A percentile compares a stretch with the other conserved stretches of the same genome.
phyloP scores from a whole-genome alignment of 345 rosid species.

The Raphanus raphanistrum region DNA sequence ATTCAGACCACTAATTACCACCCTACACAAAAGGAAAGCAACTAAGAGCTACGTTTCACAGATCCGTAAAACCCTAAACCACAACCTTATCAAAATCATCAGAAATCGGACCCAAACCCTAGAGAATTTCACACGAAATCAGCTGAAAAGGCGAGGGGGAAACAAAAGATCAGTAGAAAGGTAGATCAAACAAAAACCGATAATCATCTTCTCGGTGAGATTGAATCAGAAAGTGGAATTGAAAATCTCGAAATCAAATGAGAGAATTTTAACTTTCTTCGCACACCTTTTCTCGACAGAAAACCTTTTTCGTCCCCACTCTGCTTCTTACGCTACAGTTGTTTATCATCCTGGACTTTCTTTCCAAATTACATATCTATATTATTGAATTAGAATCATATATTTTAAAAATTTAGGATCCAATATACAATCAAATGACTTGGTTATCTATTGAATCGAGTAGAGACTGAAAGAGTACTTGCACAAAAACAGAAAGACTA shows the following conservation, averaged over 20 bases:
- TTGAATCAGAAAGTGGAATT: neutral
- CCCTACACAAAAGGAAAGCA: too few relatives aligned
- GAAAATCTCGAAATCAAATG: slow-evolving; percentile 6
- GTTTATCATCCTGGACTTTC: too few relatives aligned
- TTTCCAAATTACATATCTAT: too few relatives aligned
- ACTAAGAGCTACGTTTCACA: too few relatives aligned
- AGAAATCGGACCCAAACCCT: slow-evolving; percentile 4
- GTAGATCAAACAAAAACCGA: slow-evolving; percentile 13
- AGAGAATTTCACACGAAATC: slow-evolving; percentile 3
- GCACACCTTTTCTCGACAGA: neutral
- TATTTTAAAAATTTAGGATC: too few relatives aligned
- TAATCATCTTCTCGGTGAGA: neutral
- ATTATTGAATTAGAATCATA: too few relatives aligned
- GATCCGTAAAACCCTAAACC: slow-evolving; percentile 28
- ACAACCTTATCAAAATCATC: neutral
- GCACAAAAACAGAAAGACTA: too few relatives aligned
- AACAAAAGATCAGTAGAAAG: slow-evolving; percentile 4
- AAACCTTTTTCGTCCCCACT: neutral
- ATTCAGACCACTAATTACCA: too few relatives aligned
- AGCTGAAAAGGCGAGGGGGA: neutral
- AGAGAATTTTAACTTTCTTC: slow-evolving; percentile 10
- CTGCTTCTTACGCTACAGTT: slow-evolving; percentile 29
- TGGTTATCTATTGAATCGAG: too few relatives aligned
- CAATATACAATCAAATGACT: too few relatives aligned
- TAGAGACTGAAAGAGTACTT: too few relatives aligned